phyloP scores from a whole-genome alignment of 495 filamentous ascomycete genomes.

The Clohesyomyces aquaticus region DNA sequence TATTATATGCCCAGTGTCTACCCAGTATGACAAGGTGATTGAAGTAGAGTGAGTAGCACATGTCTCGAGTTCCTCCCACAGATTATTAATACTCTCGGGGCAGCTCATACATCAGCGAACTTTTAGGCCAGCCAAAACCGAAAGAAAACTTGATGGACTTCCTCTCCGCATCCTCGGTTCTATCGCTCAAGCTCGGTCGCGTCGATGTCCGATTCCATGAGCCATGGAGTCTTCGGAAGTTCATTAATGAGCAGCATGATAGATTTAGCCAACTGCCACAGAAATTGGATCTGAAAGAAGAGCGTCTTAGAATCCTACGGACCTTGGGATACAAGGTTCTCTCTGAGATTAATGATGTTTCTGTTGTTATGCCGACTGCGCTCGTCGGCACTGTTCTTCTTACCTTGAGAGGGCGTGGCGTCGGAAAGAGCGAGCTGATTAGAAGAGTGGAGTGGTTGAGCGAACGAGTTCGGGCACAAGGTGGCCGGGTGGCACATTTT shows the following conservation, averaged over 20 bases:
- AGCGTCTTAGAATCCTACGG: constrained; percentile 66
- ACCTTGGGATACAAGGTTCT: constrained; percentile 89
- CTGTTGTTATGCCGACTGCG: constrained; percentile 96
- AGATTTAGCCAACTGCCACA: constrained; percentile 45
- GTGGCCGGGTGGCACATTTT: constrained; percentile 90
- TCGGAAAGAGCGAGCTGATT: constrained; percentile 83
- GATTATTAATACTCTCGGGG: constrained; percentile 23
- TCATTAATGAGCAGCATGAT: constrained; percentile 73
- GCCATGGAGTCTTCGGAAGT: constrained; percentile 85
- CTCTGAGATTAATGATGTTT: constrained; percentile 91
- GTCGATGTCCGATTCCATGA: constrained; percentile 96
- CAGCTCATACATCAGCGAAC: constrained; percentile 85
- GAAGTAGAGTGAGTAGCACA: constrained; percentile 71
- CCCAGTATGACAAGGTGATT: constrained; percentile 98
- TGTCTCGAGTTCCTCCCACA: constrained; percentile 5
- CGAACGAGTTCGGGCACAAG: constrained; percentile 79
- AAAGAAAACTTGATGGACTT: constrained; percentile 93
- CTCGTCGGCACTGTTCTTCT: constrained; percentile 92
- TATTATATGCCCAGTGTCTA: constrained; percentile 91
- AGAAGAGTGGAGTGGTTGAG: constrained; percentile 90
- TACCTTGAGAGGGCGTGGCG: constrained; percentile 87
- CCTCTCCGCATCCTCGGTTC: constrained; percentile 81
- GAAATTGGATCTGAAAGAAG: constrained; percentile 46
- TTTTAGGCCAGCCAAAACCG: constrained; percentile 89
- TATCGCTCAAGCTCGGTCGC: constrained; percentile 84